A percentile compares a stretch with the other conserved stretches of the same genome.
phyloP scores from a whole-genome alignment of 2,329 filamentous ascomycete genomes.

The Calonectria pauciramosa region DNA sequence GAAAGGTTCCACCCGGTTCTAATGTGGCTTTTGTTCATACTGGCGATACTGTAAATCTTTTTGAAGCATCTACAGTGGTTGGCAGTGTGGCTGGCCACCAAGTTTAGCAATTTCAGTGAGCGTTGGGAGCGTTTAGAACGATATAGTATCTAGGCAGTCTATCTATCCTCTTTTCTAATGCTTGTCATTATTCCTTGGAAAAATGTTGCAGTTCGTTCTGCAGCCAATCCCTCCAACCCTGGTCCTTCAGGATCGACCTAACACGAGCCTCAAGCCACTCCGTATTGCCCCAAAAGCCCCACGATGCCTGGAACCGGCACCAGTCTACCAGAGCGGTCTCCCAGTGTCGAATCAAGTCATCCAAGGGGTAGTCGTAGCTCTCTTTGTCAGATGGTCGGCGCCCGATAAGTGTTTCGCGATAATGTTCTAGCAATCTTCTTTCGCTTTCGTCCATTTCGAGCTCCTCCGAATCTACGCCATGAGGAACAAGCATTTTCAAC shows the following conservation, averaged over 20 bases:
- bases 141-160: background rate
- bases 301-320: constrained; percentile 72
- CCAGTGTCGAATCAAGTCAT: constrained; percentile 71
- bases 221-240: constrained; percentile 62
- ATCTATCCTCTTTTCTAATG: background rate
- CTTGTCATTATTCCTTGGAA: background rate
- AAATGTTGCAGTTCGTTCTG: constrained; percentile 31
- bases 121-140: background rate
- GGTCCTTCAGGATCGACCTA: constrained; percentile 61
- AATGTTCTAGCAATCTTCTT: constrained; percentile 63
- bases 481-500: constrained; percentile 60
- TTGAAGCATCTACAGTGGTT: background rate
- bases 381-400: background rate
- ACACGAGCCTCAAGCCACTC: constrained; percentile 70
- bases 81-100: background rate
- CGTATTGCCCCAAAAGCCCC: constrained; percentile 73
- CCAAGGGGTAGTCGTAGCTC: constrained; percentile 63
- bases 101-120: background rate
- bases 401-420: constrained; percentile 56
- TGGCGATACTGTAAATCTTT: background rate
- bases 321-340: constrained; percentile 77
- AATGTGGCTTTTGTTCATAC: background rate
- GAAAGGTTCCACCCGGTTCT: background rate
- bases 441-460: constrained; percentile 67
- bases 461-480: constrained; percentile 44